Base-by-base conservation (phyloP, 805 yeast species). In the Cyberlindnera saturnus region DNA sequence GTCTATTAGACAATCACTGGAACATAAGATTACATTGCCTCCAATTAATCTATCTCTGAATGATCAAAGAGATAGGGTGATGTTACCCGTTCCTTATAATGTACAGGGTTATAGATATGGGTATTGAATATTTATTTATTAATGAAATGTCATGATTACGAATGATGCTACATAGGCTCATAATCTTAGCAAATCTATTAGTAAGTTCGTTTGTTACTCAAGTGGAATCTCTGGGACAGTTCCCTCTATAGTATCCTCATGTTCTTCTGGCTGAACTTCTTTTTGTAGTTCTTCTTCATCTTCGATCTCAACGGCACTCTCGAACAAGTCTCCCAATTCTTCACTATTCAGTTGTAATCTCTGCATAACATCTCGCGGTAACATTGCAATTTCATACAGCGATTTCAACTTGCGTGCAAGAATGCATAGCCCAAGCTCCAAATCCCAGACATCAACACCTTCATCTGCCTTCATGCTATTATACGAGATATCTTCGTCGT, bases 401-500 rank as follows among this genome's bases (percentile, higher is more conserved):
- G 62, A 56, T 15, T 64, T 50, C 34, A 75, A 42, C 46, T 73
- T 73, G 23, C 70, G 57, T 0, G 71, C 58, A 41, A 54, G 68
- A 15, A 70, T 66, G 47, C 75, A 68, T 16, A 75, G 53, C 9
- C 61, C 66, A 41, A 62, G 64, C 44, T 73, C 78, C 8, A 59
- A 52, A 10, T 46, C 53, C 78, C 73, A 72, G 5, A 50, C 57
- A 19, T 44, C 53, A 2, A 45, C 46, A 13, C 50, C 51, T 4
- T 44, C 53, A 1, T 48, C 50, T 14, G 51, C 56, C 18, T 41
- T 43, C 18, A 49, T 46, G 17, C 53, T 47, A 37, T 55, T 53
- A 30, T 52, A 63, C 41, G 69, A 65, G 15, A 72, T 77, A 47
- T 65, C 80, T 53, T 81, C 86, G 17, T 69, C 65, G 30, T 70